These are phyloP conservation scores for Grosmannia huntii DNA, from an alignment of 2,329 filamentous ascomycete genomes.

Conservation along the genomic window DNA sequence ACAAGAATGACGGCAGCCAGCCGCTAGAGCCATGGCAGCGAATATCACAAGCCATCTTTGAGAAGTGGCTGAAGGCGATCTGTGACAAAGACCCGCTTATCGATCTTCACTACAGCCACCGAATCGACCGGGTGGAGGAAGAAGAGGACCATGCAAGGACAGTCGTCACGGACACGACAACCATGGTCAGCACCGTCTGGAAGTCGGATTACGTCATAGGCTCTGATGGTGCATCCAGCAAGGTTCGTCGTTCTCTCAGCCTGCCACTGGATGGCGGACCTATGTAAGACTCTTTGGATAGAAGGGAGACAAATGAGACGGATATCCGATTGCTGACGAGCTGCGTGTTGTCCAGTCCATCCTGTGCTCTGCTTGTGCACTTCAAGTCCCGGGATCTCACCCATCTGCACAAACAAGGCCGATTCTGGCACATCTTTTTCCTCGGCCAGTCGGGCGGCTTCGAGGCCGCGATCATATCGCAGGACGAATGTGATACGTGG, in stretches of 20 bases:
- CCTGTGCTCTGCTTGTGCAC: slow-evolving; percentile 10
- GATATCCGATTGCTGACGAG: not conserved
- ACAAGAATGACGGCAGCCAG: slow-evolving; percentile 20
- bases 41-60: slow-evolving; percentile 21
- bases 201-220: not conserved
- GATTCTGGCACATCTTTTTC: slow-evolving; percentile 13
- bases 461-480: slow-evolving; percentile 3
- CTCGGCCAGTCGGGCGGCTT: slow-evolving; percentile 3
- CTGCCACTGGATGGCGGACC: slow-evolving; percentile 8
- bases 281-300: not conserved
- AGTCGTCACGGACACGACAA: not conserved
- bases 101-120: slow-evolving; percentile 15
- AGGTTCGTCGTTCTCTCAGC: not conserved
- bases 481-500: slow-evolving; percentile 7
- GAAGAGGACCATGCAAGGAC: not conserved
- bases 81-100: slow-evolving; percentile 14
- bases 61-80: slow-evolving; percentile 19
- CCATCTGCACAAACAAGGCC: slow-evolving; percentile 6
- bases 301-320: not conserved
- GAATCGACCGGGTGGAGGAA: slow-evolving; percentile 1
- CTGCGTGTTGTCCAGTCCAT: not conserved
- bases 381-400: slow-evolving; percentile 12
- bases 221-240: slow-evolving; percentile 7
- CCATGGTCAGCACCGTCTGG: not conserved
- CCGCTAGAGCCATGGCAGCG: slow-evolving; percentile 20